Base-by-base conservation (phyloP, 352 stramenopile species). In the Nannochloropsis limnetica region DNA sequence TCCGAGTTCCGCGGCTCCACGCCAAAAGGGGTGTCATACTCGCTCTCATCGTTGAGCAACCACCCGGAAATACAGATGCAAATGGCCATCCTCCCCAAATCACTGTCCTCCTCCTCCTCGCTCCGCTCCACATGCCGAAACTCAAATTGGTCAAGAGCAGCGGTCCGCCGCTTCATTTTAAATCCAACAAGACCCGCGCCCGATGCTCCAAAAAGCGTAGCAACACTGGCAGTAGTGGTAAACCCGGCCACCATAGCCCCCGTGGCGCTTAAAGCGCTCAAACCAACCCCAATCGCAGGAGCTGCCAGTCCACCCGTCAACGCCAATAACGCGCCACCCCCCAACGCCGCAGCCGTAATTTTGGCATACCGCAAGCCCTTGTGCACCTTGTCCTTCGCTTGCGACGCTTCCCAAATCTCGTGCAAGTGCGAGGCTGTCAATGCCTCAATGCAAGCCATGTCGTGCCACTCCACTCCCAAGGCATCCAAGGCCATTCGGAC, bases 261-360 rank as follows among this genome's bases (percentile, higher is more conserved):
- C 22, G 61, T 74, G 61, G 61, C 61, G 61, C 61, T 74, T 29
- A 74, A 11, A 17, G 74, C 79, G 0, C 32, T 69, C 17, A 86
- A 45, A 20, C 84, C 84, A 3, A 83, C 82, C 6, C 81, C 84
- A 17, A 87, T 32, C 8, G 84, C 82, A 6, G 84, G 84, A 22
- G 84, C 84, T 43, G 84, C 84, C 15, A 87, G 84, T 27, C 84
- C 84, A 6, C 84, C 84, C 14, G 84, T 87, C 0, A 87, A 45
- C 6, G 84, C 84, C 80, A 87, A 80, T 2, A 87, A 43, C 1
- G 84, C 82, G 22, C 84, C 84, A n/a, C 84, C 84, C 22, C 84
- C 80, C 23, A 87, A 45, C 68, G 84, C 84, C 2, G 84, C 84
- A 17, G 84, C 84, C 80, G 81, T 83, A 5, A 87, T 86, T 37